Evolutionary conservation across 441 rosid genomes (phyloP), one percentile per base, ranked within the genome.

Genomic region (Pelargonium australe): DNA sequence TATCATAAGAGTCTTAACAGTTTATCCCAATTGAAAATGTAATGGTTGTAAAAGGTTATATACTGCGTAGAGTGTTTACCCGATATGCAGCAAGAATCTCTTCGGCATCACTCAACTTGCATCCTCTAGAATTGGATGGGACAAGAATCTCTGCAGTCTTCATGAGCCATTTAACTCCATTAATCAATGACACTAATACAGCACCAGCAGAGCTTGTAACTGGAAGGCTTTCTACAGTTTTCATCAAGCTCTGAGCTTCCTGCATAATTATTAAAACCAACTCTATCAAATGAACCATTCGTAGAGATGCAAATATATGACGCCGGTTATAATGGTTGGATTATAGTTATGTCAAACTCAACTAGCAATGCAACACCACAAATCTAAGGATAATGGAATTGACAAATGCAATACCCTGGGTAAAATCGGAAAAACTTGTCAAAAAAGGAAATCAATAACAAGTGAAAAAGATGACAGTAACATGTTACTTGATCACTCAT

Each of bases 231-330:
- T 78, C 85, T 17, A 70, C 77, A 64, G 62, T 73, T 65, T 76
- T 80, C 77, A 82, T 66, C 87, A 90, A 78, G 45, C 71, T 72
- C 71, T 78, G 79, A 69, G 82, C 85, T 66, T 90, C 93, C 96
- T 90, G 71, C 60, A 78, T 4, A 61, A 76, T 40, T 69, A 75
- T 65, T 40, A 72, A 45, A 44, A 64, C 44, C 23, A 8, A 67
- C 49, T 31, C 51, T 23, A 66, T 72, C 60, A 63, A 28, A 63
- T 16, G 66, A 12, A 67, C 25, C 55, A 67, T 53, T n/a, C 3
- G 14, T 0, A 20, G 58, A 68, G 6, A 70, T 11, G 68, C 62
- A 14, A 6, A 17, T 8, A 69, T 40, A 37, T 23, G 16, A 4
- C 37, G 5, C 37, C 37, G 5, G 37, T 31, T 31, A 31, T 31